Base-by-base conservation (phyloP, 371 early-diverging fungal genomes). In the Phascolomyces articulosus region DNA sequence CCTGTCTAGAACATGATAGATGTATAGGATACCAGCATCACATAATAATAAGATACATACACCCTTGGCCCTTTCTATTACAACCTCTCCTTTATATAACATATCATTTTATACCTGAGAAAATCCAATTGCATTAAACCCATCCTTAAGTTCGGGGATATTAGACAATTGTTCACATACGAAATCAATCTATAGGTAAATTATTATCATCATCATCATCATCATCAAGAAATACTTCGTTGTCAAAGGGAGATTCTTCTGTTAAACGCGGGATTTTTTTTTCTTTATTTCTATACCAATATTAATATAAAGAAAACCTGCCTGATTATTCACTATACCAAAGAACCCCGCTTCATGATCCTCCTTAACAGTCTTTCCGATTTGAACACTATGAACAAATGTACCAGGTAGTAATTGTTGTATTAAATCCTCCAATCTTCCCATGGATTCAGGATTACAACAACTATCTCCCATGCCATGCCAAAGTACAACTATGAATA, bases 41-140 rank as follows among this genome's bases (percentile, higher is more conserved):
- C n/a, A n/a, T n/a, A n/a, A n/a, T n/a, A n/a, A n/a, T n/a, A n/a
- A n/a, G n/a, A n/a, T n/a, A n/a, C n/a, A n/a, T n/a, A n/a, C n/a
- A n/a, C n/a, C n/a, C n/a, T n/a, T n/a, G n/a, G n/a, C n/a, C n/a
- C n/a, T n/a, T n/a, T n/a, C n/a, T n/a, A n/a, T n/a, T n/a, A n/a
- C n/a, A n/a, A n/a, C n/a, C n/a, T n/a, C n/a, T n/a, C n/a, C n/a
- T n/a, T n/a, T n/a, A n/a, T n/a, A n/a, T n/a, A n/a, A 0, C 6
- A 34, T 53, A 23, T 38, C 57, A 55, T 59, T 57, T 47, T 61
- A 67, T 68, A 83, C 89, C 72, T 97, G 98, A 4, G 96, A 96
- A 76, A 98, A 96, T n/a, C 98, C 98, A 58, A 98, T 79, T 26
- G 93, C 92, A 73, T 97, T 92, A 75, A 94, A 95, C 0, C 95